Conservation (phyloP, 371 early-diverging fungal genomes). For the Saksenaea oblongispora region DNA sequence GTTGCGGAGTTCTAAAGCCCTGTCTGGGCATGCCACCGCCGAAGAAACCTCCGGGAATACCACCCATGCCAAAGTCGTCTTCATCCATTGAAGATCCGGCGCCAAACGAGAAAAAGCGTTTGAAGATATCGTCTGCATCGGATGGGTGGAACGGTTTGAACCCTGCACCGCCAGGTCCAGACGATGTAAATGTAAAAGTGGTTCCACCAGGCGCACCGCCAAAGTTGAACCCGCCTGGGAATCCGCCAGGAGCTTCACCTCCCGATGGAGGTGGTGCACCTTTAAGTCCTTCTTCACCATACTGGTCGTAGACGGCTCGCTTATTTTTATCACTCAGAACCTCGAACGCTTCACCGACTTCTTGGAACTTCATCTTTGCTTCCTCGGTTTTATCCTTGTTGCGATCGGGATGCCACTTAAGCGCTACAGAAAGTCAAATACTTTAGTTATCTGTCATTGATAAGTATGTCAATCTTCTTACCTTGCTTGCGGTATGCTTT, state of each 20-base stretch:
- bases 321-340: slow-evolving; percentile 92
- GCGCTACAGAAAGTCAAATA: slow-evolving; percentile 19
- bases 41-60: slow-evolving; percentile 27
- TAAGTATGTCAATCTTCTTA: slow-evolving; percentile 10
- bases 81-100: slow-evolving; percentile 41
- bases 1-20: slow-evolving; percentile 5
- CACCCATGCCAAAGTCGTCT: slow-evolving; percentile 28
- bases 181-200: slow-evolving; percentile 61
- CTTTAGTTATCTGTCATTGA: not conserved
- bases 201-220: slow-evolving; percentile 52
- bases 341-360: slow-evolving; percentile 93
- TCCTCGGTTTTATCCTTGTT: slow-evolving; percentile 44
- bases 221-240: slow-evolving; percentile 39
- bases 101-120: slow-evolving; percentile 78
- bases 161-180: slow-evolving; percentile 56
- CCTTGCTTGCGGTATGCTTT: slow-evolving; percentile 90
- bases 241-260: slow-evolving; percentile 45
- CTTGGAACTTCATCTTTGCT: slow-evolving; percentile 27
- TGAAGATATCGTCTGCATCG: slow-evolving; percentile 93
- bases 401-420: slow-evolving; percentile 56
- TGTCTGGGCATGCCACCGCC: slow-evolving; percentile 41
- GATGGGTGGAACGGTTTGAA: slow-evolving; percentile 78
- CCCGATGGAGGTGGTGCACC: slow-evolving; percentile 49
- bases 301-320: slow-evolving; percentile 85
- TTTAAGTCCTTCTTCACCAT: slow-evolving; percentile 90